Evolutionary conservation across 768 basidiomycete genomes (phyloP), one percentile per base, ranked within the genome.

Genomic region (Suillus alpinus): DNA sequence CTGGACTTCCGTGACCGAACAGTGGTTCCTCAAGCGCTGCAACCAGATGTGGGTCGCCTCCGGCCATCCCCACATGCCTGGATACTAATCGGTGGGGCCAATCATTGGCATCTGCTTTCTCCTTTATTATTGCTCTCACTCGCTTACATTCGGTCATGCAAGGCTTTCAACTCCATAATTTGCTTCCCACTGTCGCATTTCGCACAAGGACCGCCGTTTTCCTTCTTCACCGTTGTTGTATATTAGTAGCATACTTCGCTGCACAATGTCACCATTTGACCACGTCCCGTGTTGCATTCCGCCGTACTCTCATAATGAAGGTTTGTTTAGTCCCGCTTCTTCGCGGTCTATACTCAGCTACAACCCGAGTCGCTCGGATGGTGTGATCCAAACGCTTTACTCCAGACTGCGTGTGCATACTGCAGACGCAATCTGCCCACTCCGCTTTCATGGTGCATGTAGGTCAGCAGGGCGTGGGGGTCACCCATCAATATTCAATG

Each of bases 1-100:
- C 40, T 56, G 55, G 55, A 31, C 55, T 26, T 37, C 55, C 14
- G 26, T 56, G 40, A 49, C 55, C 13, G 40, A 44, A 31, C 55
- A 29, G n/a, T 49, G 39, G 55, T 56, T 56, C 40, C 40, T 56
- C 39, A 23, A 56, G n/a, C 55, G 40, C 9, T 56, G 55, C 29
- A 23, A 56, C 29, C 23, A 37, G 29, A n/a, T 56, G 14, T 56
- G 55, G 55, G 9, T 43, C 23, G 4, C 20, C 20, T 23, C 47
- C 4, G 18, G 47, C 20, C 29, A 49, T n/a, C 47, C 18, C 20
- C 23, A 49, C 29, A 13, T 37, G 12, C 6, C 49, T 18, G 18
- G 49, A 31, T 31, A 50, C 6, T 18, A 32, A 50, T 32, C 18
- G 31, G 29, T 6, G 31, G 31, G 31, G 10, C 29, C 49, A 3